A percentile compares a stretch with the other conserved stretches of the same genome.
These are phyloP conservation scores for Vanderwaltozyma verrucispora DNA, from an alignment of 805 yeast species.

Conservation along the genomic window DNA sequence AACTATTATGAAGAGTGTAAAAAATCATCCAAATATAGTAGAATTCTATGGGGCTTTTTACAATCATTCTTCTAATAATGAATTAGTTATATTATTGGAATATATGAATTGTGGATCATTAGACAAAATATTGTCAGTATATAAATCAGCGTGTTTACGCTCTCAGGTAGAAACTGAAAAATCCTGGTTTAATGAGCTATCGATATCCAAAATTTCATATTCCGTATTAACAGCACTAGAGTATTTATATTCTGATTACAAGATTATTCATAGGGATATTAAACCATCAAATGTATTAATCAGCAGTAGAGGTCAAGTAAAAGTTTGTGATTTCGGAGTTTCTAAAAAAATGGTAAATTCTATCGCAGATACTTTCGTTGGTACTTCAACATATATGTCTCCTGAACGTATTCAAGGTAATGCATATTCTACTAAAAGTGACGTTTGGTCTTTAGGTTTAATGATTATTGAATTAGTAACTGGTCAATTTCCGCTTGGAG, in stretches of 20 bases:
- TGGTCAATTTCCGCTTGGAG: slow-evolving; percentile 68
- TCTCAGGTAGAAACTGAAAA: slow-evolving; percentile 2
- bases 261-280: slow-evolving; percentile 90
- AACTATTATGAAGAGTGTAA: slow-evolving; percentile 84
- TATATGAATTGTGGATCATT: slow-evolving; percentile 91
- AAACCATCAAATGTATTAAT: slow-evolving; percentile 90
- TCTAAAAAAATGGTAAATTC: slow-evolving; percentile 87
- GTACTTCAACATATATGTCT: slow-evolving; percentile 95
- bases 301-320: slow-evolving; percentile 77
- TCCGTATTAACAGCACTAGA: slow-evolving; percentile 73
- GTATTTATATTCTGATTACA: slow-evolving; percentile 71
- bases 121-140: slow-evolving; percentile 57
- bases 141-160: slow-evolving; percentile 40
- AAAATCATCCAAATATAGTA: slow-evolving; percentile 64
- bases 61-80: slow-evolving; percentile 38
- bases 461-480: slow-evolving; percentile 82
- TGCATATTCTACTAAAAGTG: slow-evolving; percentile 87
- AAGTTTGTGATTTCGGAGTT: slow-evolving; percentile 95
- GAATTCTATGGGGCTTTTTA: slow-evolving; percentile 88
- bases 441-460: slow-evolving; percentile 93
- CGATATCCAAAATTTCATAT: slow-evolving; percentile 62
- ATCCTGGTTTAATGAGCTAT: slow-evolving; percentile 37
- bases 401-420: slow-evolving; percentile 97
- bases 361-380: slow-evolving; percentile 94
- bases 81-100: slow-evolving; percentile 89